phyloP scores from a whole-genome alignment of 176 grass and related monocot species.

The Puccinellia tenuiflora region DNA sequence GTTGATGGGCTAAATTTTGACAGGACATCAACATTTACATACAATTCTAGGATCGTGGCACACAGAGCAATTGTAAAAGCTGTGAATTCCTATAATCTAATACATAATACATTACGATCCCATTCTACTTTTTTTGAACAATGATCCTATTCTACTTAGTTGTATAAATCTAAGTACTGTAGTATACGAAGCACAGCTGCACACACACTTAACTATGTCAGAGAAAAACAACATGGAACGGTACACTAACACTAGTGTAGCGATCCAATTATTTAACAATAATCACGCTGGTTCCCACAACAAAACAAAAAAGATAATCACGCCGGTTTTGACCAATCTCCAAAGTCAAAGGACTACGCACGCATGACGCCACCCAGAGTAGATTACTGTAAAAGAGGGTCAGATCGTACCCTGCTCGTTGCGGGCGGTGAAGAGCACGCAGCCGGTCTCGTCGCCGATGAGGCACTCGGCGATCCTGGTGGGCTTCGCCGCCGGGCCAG shows the following conservation, averaged over 20 bases:
- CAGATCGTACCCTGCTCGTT: constrained; percentile 72
- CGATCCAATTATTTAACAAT: not conserved
- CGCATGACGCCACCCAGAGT: not conserved
- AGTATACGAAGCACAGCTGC: not conserved
- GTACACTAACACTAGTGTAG: not conserved
- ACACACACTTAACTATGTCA: not conserved
- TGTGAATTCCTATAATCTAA: not conserved
- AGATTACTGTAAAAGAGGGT: not conserved
- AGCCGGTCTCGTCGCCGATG: constrained; percentile 78
- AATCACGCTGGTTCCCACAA: not conserved
- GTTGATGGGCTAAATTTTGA: not conserved
- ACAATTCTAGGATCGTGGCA: not conserved
- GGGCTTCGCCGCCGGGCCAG: constrained; percentile 21
- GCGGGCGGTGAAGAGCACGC: constrained; percentile 71
- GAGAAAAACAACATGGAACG: not conserved
- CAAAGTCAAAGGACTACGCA: not conserved
- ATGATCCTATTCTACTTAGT: not conserved
- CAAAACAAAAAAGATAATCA: too few species aligned
- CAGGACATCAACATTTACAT: not conserved
- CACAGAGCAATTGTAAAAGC: not conserved
- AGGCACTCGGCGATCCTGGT: constrained; percentile 77
- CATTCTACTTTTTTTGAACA: not conserved
- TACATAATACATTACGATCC: not conserved
- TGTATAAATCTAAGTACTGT: not conserved
- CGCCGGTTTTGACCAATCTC: not conserved